Percentiles rank a stretch among this genome's conserved stretches.
These are phyloP conservation scores for Solanum hybrid DNA, from an alignment of 305 asterid species.

Conservation along the genomic window DNA sequence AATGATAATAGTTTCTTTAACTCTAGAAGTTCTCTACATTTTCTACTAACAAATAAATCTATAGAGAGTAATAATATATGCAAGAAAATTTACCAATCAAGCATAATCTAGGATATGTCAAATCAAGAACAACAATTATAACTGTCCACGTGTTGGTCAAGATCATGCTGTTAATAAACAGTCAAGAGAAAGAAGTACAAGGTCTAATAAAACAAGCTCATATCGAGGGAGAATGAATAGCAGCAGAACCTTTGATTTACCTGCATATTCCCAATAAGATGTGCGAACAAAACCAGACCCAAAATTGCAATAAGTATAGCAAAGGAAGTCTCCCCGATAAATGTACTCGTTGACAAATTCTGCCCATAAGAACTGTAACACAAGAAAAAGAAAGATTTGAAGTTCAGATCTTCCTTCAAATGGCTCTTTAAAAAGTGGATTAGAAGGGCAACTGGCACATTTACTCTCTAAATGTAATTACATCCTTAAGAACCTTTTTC, in stretches of 20 bases:
- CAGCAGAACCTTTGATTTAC: constrained; percentile 16
- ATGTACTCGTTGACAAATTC: constrained; percentile 79
- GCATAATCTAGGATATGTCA: background rate
- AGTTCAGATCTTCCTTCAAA: background rate
- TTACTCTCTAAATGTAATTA: background rate
- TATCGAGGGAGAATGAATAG: constrained; percentile 1
- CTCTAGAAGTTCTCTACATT: background rate
- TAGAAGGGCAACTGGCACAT: background rate
- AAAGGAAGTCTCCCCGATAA: constrained; percentile 77
- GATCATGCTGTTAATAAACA: background rate
- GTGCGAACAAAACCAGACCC: constrained; percentile 85
- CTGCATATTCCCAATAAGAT: constrained; percentile 97
- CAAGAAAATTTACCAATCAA: background rate
- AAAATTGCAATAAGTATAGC: constrained; percentile 81
- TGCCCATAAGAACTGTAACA: constrained; percentile 79
- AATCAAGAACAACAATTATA: background rate
- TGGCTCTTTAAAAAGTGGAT: background rate
- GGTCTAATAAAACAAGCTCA: background rate
- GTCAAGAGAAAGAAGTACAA: background rate
- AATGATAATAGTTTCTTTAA: background rate
- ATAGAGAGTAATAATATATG: background rate
- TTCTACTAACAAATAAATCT: background rate
- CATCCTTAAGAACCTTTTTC: background rate
- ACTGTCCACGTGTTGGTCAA: background rate
- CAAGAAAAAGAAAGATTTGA: constrained; percentile 5